Conservation (phyloP, 176 grass and related monocot species). For the Triticum timopheevii region DNA sequence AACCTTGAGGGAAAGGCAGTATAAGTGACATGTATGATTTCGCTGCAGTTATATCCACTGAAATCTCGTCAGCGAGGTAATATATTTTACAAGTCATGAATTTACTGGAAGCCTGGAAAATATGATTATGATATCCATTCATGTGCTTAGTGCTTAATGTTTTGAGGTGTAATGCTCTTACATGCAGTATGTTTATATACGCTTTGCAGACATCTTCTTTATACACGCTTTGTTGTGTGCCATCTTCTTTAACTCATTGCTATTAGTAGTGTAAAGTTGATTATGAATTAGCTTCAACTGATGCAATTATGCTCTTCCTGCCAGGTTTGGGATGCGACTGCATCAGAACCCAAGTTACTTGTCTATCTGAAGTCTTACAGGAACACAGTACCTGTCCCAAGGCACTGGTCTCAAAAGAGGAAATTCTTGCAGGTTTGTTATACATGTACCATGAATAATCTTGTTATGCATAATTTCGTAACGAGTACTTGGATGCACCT, state of each 20-base stretch:
- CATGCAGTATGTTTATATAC: background rate
- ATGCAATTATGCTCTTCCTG: background rate
- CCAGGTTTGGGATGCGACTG: slow-evolving; percentile 91
- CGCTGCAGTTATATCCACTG: background rate
- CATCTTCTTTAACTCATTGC: background rate
- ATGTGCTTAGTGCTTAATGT: background rate
- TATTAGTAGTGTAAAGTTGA: background rate
- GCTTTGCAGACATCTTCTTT: slow-evolving; percentile 1
- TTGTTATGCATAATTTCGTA: slow-evolving; percentile 24
- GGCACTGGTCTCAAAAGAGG: slow-evolving; percentile 82
- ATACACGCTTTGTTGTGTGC: background rate
- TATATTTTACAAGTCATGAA: background rate
- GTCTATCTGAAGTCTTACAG: slow-evolving; percentile 80
- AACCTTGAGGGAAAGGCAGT: background rate
- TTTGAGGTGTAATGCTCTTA: slow-evolving; percentile 1
- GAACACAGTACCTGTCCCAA: slow-evolving; percentile 88
- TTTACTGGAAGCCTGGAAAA: slow-evolving; percentile 19
- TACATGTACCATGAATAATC: slow-evolving; percentile 1
- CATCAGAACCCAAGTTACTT: slow-evolving; percentile 70
- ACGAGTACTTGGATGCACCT: background rate
- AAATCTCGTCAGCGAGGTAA: background rate
- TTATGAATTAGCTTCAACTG: background rate
- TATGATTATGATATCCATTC: slow-evolving; percentile 1
- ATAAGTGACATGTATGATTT: background rate
- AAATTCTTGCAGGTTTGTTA: slow-evolving; percentile 86